Conservation (phyloP, 2,329 filamentous ascomycete genomes). For the Neonectria ditissima region DNA sequence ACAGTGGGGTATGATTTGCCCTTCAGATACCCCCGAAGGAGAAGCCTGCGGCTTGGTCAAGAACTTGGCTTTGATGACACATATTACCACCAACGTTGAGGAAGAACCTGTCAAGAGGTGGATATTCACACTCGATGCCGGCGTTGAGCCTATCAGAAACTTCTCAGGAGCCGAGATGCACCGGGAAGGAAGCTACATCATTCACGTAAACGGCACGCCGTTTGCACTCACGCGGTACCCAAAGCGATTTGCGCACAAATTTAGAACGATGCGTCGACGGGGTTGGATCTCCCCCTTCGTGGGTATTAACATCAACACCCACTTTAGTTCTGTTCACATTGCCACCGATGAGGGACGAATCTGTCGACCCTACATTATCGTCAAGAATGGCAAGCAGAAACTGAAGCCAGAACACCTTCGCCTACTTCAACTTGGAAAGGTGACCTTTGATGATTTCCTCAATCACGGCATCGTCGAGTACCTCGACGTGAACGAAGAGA, state of each 20-base stretch:
- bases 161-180: conserved; percentile 87
- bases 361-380: conserved; percentile 94
- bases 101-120: conserved; percentile 90
- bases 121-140: conserved; percentile 87
- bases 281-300: conserved; percentile 96
- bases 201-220: conserved; percentile 96
- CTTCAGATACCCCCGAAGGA: conserved; percentile 97
- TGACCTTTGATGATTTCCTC: conserved; percentile 94
- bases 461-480: conserved; percentile 93
- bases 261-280: conserved; percentile 87
- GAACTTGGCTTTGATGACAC: conserved; percentile 98
- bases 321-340: conserved; percentile 92
- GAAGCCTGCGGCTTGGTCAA: conserved; percentile 98
- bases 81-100: conserved; percentile 97
- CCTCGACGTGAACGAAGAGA: conserved; percentile 97
- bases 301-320: conserved; percentile 94
- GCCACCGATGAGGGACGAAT: conserved; percentile 98
- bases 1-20: conserved; percentile 98
- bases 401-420: conserved; percentile 83
- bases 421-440: conserved; percentile 83
- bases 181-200: conserved; percentile 83
- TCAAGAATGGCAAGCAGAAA: conserved; percentile 86
- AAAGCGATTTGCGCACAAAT: conserved; percentile 85
- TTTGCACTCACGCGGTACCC: conserved; percentile 88
- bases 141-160: conserved; percentile 80